Base-by-base conservation (phyloP, 495 filamentous ascomycete species). In the Lepidopterella palustris region DNA sequence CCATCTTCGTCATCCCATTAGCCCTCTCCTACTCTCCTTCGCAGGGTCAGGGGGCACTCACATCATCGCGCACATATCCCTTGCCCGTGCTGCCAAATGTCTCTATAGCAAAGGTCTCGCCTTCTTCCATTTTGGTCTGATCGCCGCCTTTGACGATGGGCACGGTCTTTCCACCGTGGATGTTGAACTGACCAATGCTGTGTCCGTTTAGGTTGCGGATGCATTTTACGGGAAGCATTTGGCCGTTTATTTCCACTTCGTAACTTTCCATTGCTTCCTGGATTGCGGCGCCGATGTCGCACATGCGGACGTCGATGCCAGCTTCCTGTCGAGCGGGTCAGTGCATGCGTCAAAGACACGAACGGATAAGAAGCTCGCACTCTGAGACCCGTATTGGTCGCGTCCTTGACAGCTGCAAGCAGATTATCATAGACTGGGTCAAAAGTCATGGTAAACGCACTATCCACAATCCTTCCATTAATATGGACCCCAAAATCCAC, bases 61-160 rank as follows among this genome's bases (percentile, higher is more conserved):
- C 68, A 59, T 74, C 73, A 29, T 76, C 72, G 13, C 67, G 45
- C 10, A 76, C 72, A 47, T 71, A 64, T 20, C 87, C 91, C 72
- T 89, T 92, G 64, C 91, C 91, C 56, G 91, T 96, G 76, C 86
- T 92, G 51, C 91, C 91, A 66, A 95, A 96, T 6, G 91, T 95
- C 72, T 95, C 91, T 62, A 96, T 95, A 45, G 91, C 91, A 70
- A 92, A 96, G 11, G 88, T 82, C 68, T 96, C 91, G 23, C 90
- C 90, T 72, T 95, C 91, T 77, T 95, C 91, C 91, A 96, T 96
- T 76, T 62, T 58, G 39, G 66, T 63, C 20, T 88, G 91, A 31
- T 88, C 92, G 65, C 81, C 79, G 64, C 80, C 82, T 77, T 95
- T 95, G 27, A 95, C 87, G 63, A 95, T 92, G 5, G 91, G 91